Evolutionary conservation across 768 basidiomycete genomes (phyloP).

Genomic region (Leucogyrophana mollusca): DNA sequence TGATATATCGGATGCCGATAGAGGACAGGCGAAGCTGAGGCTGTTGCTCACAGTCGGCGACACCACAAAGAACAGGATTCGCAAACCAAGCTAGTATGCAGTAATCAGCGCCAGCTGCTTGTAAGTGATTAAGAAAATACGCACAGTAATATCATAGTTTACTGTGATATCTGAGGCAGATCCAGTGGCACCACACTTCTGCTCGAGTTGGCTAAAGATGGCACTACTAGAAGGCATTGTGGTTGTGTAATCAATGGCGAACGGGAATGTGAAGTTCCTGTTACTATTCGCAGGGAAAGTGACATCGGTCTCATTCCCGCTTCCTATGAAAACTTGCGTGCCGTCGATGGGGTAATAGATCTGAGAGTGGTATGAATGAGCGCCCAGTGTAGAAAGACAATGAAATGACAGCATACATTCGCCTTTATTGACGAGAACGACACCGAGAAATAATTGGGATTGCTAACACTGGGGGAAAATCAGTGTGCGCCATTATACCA

Average conservation of each 20-base stretch:
- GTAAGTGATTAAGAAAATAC: constrained; percentile 17
- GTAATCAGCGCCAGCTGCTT: constrained; percentile 9
- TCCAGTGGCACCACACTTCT: constrained; percentile 58
- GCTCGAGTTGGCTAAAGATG: constrained; percentile 61
- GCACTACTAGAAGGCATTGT: constrained; percentile 46
- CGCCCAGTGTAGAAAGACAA: constrained; percentile 3
- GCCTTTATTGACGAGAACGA: constrained; percentile 64
- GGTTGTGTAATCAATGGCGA: constrained; percentile 61
- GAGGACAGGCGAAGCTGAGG: constrained; percentile 65
- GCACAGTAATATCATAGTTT: constrained; percentile 65
- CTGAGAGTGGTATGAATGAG: constrained; percentile 36
- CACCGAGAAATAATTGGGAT: constrained; percentile 80
- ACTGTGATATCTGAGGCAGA: constrained; percentile 51
- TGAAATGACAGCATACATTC: constrained; percentile 37
- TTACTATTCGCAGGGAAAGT: constrained; percentile 49
- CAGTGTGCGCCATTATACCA: not conserved
- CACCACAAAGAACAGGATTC: constrained; percentile 62
- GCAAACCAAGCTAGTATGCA: constrained; percentile 55
- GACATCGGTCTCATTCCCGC: constrained; percentile 48
- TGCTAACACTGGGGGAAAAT: constrained; percentile 54
- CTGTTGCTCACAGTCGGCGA: constrained; percentile 63
- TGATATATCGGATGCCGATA: constrained; percentile 33
- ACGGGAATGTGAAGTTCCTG: constrained; percentile 76
- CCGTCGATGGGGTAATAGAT: constrained; percentile 76
- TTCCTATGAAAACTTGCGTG: constrained; percentile 53